A percentile compares a stretch with the other conserved stretches of the same genome.
Evolutionary conservation across 2,329 filamentous ascomycete genomes (phyloP).

Genomic region (Capronia coronata): DNA sequence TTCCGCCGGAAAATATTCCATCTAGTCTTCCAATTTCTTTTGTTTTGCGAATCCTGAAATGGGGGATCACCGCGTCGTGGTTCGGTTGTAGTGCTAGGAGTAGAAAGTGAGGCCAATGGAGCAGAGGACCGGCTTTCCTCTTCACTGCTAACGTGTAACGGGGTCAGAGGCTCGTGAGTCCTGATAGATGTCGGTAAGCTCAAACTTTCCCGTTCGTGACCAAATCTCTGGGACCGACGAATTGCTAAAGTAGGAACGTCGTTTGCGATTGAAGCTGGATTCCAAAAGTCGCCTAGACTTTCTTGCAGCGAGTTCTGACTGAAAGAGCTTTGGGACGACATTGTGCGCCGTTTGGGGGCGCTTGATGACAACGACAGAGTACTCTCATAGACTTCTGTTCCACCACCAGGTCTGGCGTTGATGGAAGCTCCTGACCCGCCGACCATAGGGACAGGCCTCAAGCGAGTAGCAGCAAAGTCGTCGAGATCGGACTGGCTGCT

Average conservation of each 20-base stretch:
- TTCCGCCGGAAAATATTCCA: constrained; percentile 56
- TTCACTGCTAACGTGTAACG: constrained; percentile 20
- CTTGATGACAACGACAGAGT: constrained; percentile 30
- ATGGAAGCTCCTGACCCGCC: constrained; percentile 36
- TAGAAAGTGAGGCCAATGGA: constrained; percentile 16
- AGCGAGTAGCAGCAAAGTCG: constrained; percentile 42
- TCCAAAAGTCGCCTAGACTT: constrained; percentile 9
- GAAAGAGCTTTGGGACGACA: constrained; percentile 28
- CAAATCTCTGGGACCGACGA: constrained; percentile 26
- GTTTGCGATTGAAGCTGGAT: background rate
- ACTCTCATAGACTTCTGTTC: constrained; percentile 37
- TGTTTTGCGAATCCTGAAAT: constrained; percentile 15
- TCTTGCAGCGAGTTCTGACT: constrained; percentile 32
- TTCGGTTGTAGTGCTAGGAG: constrained; percentile 17
- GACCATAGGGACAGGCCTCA: constrained; percentile 46
- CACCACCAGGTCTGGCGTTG: constrained; percentile 34
- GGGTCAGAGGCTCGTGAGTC: constrained; percentile 18
- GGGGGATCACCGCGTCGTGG: constrained; percentile 12
- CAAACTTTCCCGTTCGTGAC: constrained; percentile 16
- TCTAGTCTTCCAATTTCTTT: constrained; percentile 31
- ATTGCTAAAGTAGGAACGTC: constrained; percentile 20
- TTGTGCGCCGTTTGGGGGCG: constrained; percentile 25
- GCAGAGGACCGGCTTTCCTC: constrained; percentile 24
- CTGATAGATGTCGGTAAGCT: constrained; percentile 24
- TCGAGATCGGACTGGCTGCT: constrained; percentile 41